Evolutionary conservation across 345 rosid genomes (phyloP), one percentile per base, ranked within the genome.

Genomic region (Carallia brachiata): DNA sequence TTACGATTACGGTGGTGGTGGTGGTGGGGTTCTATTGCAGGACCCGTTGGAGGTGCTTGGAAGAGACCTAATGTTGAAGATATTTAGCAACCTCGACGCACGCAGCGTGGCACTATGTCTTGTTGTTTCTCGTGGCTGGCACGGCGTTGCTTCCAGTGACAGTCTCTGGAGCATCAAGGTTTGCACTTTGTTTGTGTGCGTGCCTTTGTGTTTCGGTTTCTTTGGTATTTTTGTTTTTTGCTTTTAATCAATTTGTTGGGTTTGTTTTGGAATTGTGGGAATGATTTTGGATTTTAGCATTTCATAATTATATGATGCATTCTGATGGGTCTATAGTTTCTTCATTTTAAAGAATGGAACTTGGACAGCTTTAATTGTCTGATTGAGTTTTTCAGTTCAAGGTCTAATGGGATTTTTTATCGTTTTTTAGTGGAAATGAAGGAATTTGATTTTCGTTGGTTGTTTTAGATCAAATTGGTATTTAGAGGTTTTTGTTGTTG

Each of bases 91-190:
- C 75, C 82, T 85, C 28, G 92, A 88, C 75, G 86, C 89, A 75
- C 85, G 80, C 87, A 88, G 89, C 84, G 77, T 88, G 83, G 89
- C 88, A 79, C 83, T 75, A 60, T 77, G 81, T 72, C 79, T 81
- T 54, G 78, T 80, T 15, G 89, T 85, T 40, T 85, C 88, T 64
- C 88, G 83, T 62, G 67, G 67, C 65, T 85, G 92, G 92, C 72
- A 84, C 74, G 28, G 62, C 30, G 80, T 85, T 50, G 89, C 92
- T 72, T 85, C 83, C 47, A 73, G 79, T 56, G 89, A 88, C 67
- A 60, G 57, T 18, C 83, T 88, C 4, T 88, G 89, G 92, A 52
- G 72, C 36, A 62, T 76, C 69, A 88, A 77, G 89, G 92, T 85
- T 63, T 6, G 16, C 9, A 47, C 32, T n/a, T 55, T 52, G 30